Percentiles rank a stretch among this genome's conserved stretches.
Conservation (phyloP, 805 yeast genomes). For the Zygotorulaspora florentina region DNA sequence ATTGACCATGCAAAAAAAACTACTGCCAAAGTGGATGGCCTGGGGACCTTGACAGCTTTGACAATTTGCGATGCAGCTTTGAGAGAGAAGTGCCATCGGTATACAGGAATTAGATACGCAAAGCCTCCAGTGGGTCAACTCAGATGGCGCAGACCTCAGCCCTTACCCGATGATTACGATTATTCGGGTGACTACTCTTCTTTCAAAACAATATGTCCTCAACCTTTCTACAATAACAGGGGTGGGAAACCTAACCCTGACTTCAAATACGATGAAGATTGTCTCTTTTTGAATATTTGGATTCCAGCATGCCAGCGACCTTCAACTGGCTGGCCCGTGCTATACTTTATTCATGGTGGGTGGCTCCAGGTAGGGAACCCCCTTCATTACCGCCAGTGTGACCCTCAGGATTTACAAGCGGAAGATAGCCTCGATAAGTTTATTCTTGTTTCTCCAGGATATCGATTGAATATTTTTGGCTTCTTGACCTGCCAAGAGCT, state of each 20-base stretch:
- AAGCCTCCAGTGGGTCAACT: slow-evolving; percentile 31
- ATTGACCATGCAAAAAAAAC: slow-evolving; percentile 19
- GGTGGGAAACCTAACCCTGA: slow-evolving; percentile 29
- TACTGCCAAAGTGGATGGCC: slow-evolving; percentile 19
- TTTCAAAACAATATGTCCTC: slow-evolving; percentile 38
- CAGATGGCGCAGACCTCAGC: slow-evolving; percentile 35
- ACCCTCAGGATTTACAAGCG: slow-evolving; percentile 28
- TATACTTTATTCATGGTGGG: slow-evolving; percentile 43
- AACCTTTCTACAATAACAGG: slow-evolving; percentile 23
- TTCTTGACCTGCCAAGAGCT: slow-evolving; percentile 38
- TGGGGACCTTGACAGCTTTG: slow-evolving; percentile 33
- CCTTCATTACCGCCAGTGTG: slow-evolving; percentile 22
- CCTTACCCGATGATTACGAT: slow-evolving; percentile 35
- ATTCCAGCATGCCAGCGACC: slow-evolving; percentile 38
- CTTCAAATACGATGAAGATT: slow-evolving; percentile 33
- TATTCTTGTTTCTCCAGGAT: slow-evolving; percentile 38
- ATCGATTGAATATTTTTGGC: slow-evolving; percentile 41
- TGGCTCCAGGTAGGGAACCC: slow-evolving; percentile 39
- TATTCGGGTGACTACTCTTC: slow-evolving; percentile 39
- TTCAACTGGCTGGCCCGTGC: slow-evolving; percentile 41
- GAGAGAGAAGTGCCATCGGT: slow-evolving; percentile 22
- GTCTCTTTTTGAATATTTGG: slow-evolving; percentile 38
- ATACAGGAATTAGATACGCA: slow-evolving; percentile 36
- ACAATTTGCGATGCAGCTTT: slow-evolving; percentile 16
- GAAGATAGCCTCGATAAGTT: slow-evolving; percentile 31